Evolutionary conservation across 352 stramenopile species (phyloP), one percentile per base, ranked within the genome.

Genomic region (Phytophthora palmivora): DNA sequence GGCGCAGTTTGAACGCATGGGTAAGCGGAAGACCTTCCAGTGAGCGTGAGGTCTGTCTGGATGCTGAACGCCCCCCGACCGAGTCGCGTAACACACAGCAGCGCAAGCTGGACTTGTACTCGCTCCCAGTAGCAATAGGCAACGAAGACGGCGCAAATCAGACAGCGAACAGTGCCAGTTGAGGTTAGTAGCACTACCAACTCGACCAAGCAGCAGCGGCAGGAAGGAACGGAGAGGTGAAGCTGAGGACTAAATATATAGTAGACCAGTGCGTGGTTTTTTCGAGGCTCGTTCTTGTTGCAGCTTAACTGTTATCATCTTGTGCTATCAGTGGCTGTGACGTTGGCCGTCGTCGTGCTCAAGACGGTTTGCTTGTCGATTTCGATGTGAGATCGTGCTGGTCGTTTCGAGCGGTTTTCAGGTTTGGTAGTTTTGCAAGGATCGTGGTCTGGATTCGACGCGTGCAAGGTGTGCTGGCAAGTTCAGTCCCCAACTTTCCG

Each of bases 1-100:
- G 28, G 73, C 87, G 41, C 87, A 95, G 67, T 92, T 92, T 43
- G 87, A 95, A 61, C 84, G 87, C 43, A 88, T 93, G 77, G 83
- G 84, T 55, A 81, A 94, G 78, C 85, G 85, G 73, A 91, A 92
- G 78, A 78, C 63, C 47, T 76, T 82, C 54, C 74, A 90, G 67
- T 89, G 76, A 82, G 63, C 46, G 12, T 21, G 32, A 46, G 22
- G 26, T 14, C 54, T 63, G 26, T 14, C 54, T 63, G 45, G 43
- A 45, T 57, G 52, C 64, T 58, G 39, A 42, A 59, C 51, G 43
- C 43, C 12, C 55, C 63, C 49, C n/a, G 58, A 58, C 54, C 47
- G 24, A 53, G 63, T 68, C 46, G 46, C 32, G 32, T 36, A 55
- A 49, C 46, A 59, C 33, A 37, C 37, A 66, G 46, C 50, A 61